Conservation (phyloP, 805 yeast species). For the Metschnikowia vanudenii region DNA sequence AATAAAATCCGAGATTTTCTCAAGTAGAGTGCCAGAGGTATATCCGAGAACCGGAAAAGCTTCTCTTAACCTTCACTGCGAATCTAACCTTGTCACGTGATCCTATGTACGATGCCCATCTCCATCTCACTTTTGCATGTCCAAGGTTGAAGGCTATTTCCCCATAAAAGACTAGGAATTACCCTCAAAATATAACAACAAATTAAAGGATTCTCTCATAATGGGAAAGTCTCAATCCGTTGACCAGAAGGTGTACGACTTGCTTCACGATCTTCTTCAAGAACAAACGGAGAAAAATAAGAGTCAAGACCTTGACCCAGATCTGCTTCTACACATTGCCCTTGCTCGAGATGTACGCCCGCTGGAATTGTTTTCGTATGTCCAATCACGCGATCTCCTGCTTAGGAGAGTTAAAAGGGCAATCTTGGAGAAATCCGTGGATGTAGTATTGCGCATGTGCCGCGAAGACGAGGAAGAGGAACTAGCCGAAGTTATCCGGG, state of each 20-base stretch:
- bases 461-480: conserved; percentile 63
- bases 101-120: not conserved
- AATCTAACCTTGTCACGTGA: not conserved
- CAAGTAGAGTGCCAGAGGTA: too few relatives aligned
- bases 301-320: conserved; percentile 28
- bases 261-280: conserved; percentile 57
- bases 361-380: conserved; percentile 53
- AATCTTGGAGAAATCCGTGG: conserved; percentile 61
- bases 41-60: too few relatives aligned
- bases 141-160: not conserved
- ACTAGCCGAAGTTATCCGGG: conserved; percentile 34
- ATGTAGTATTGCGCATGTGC: conserved; percentile 52
- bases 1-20: too few relatives aligned
- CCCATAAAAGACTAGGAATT: too few relatives aligned
- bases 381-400: conserved; percentile 63
- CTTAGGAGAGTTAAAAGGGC: conserved; percentile 68
- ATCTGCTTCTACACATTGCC: conserved; percentile 47
- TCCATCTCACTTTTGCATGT: not conserved
- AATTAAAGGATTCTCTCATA: not conserved
- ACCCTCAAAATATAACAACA: too few relatives aligned
- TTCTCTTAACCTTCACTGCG: too few relatives aligned
- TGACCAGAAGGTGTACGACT: conserved; percentile 56
- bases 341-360: conserved; percentile 58
- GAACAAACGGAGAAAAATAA: conserved; percentile 52
- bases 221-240: conserved; percentile 25